Base-by-base conservation (phyloP, 2,329 filamentous ascomycete species). In the Microcyclospora pomicola region DNA sequence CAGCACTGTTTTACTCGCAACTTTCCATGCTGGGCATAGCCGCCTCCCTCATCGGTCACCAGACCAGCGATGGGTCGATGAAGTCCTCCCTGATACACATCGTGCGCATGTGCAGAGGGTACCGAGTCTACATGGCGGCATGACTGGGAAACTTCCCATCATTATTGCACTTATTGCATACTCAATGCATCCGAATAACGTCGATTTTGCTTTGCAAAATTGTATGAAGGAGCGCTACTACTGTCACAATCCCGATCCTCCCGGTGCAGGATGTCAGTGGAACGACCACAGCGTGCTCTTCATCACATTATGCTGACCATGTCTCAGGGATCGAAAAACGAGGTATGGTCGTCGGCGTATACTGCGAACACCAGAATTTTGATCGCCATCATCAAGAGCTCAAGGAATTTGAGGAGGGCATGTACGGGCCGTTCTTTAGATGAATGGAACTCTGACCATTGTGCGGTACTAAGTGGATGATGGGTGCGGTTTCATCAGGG, bases 131-230 rank as follows among this genome's bases (percentile, higher is more conserved):
- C 12, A 33, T 24, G 42, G 39, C 6, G 43, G 39, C 9, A 15
- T 46, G 15, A 14, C 30, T 34, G 43, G 43, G 4, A 39, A 46
- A 11, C 34, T 46, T 15, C 39, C 43, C 3, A 14, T 46, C n/a
- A 34, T 46, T 9, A 35, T 46, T 14, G 42, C 28, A 6, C 29
- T 46, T 6, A 16, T 44, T 7, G 38, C 43, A n/a, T 28, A 35
- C 6, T 40, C 38, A 12, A 27, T 36, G 13, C n/a, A 3, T 13
- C 35, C 35, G 9, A 14, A 27, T 5, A 9, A 9, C 9, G 35
- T 36, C 9, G 24, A 30, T 30, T 5, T 5, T 7, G 24, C 24
- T 7, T 19, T 36, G 9, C 10, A 9, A 7, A 6, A 30, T 13
- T 30, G 35, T 19, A 15, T 36, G 10, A 9, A 24, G 11, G 3